A percentile compares a stretch with the other conserved stretches of the same genome.
These are phyloP conservation scores for Gilbertella persicaria DNA, from an alignment of 371 early-diverging fungal genomes.

Conservation along the genomic window DNA sequence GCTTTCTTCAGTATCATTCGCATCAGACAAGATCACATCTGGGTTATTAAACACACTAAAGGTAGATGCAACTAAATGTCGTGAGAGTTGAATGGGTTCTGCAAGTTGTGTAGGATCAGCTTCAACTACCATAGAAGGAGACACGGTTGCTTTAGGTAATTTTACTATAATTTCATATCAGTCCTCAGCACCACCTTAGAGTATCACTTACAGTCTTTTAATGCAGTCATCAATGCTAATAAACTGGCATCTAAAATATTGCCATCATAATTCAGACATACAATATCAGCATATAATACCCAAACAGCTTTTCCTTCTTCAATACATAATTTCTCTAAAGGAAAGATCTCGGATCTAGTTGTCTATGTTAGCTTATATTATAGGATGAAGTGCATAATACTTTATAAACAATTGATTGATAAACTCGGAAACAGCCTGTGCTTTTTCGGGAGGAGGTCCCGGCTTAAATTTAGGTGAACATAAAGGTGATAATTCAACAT, in stretches of 20 bases:
- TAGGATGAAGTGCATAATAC: conserved; percentile 27
- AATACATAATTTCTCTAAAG: conserved; percentile 79
- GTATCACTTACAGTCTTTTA: conserved; percentile 62
- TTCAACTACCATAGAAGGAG: conserved; percentile 62
- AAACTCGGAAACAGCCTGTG: conserved; percentile 83
- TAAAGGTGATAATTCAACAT: conserved; percentile 88
- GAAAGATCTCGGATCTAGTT: conserved; percentile 60
- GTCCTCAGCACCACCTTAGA: not conserved
- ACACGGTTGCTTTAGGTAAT: conserved; percentile 65
- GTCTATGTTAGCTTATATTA: not conserved
- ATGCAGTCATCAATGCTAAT: conserved; percentile 73
- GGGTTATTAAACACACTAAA: conserved; percentile 69
- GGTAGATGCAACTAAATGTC: conserved; percentile 64
- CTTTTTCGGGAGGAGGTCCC: conserved; percentile 87
- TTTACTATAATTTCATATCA: conserved; percentile 45
- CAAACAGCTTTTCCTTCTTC: conserved; percentile 84
- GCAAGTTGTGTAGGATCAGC: conserved; percentile 49
- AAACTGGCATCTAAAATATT: conserved; percentile 88
- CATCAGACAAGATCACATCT: conserved; percentile 66
- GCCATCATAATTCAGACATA: conserved; percentile 90
- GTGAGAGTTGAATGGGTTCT: conserved; percentile 49
- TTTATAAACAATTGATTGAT: conserved; percentile 69
- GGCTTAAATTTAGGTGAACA: conserved; percentile 82
- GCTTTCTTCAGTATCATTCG: conserved; percentile 73
- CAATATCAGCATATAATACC: conserved; percentile 88